A percentile compares a stretch with the other conserved stretches of the same genome.
Conservation (phyloP, 2,329 filamentous ascomycete genomes). For the Cladorrhinum sp. region DNA sequence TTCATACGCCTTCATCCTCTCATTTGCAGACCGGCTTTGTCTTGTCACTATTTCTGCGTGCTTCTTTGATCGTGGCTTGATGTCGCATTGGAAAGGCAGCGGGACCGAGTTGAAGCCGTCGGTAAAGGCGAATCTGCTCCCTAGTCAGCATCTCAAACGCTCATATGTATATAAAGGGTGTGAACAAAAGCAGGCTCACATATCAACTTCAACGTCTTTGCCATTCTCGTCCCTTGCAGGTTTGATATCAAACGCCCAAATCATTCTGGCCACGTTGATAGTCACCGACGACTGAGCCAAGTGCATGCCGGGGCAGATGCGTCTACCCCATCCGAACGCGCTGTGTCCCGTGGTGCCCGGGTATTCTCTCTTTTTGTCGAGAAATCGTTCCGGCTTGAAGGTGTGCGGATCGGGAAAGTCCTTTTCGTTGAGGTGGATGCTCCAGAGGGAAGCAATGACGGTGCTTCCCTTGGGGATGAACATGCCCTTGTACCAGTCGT, state of each 20-base stretch:
- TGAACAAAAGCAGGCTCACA: constrained; percentile 30
- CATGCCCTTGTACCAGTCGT: constrained; percentile 41
- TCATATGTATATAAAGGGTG: not conserved
- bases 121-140: constrained; percentile 38
- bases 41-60: constrained; percentile 34
- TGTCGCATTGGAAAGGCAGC: constrained; percentile 40
- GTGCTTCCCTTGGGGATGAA: constrained; percentile 44
- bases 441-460: constrained; percentile 42
- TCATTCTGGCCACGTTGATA: constrained; percentile 43
- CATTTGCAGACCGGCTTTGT: constrained; percentile 30
- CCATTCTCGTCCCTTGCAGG: constrained; percentile 32
- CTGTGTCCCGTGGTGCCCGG: constrained; percentile 38
- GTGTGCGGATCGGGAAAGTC: constrained; percentile 41
- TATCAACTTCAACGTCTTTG: constrained; percentile 36
- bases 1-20: constrained; percentile 29
- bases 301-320: constrained; percentile 45
- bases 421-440: constrained; percentile 40
- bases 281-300: constrained; percentile 50
- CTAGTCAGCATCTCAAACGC: not conserved
- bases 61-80: constrained; percentile 34
- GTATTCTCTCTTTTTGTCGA: constrained; percentile 34
- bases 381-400: constrained; percentile 38
- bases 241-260: constrained; percentile 52
- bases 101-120: constrained; percentile 44
- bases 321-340: constrained; percentile 41